phyloP scores from a whole-genome alignment of 768 basidiomycete genomes.

The Suillus hirtellus region DNA sequence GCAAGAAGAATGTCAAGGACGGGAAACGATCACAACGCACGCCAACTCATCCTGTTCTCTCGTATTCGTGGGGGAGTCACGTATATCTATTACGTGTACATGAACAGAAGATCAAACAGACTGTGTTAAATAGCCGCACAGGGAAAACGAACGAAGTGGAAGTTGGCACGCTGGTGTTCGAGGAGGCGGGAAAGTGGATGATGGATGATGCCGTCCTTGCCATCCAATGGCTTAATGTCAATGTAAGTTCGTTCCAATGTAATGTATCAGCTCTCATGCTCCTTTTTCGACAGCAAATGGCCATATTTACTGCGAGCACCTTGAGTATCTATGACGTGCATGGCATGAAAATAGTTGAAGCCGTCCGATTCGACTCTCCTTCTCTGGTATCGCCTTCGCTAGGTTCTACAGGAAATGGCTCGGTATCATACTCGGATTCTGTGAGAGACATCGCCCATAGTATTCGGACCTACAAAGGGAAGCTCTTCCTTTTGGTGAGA shows the following conservation, averaged over 20 bases:
- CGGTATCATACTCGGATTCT: constrained; percentile 49
- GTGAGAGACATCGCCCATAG: constrained; percentile 64
- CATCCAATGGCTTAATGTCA: constrained; percentile 84
- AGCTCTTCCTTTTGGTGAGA: constrained; percentile 85
- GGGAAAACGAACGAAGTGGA: constrained; percentile 62
- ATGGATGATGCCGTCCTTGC: constrained; percentile 65
- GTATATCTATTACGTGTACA: constrained; percentile 67
- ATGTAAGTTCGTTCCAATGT: constrained; percentile 60
- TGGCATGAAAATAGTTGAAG: constrained; percentile 59
- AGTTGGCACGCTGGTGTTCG: constrained; percentile 64
- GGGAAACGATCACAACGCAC: constrained; percentile 18
- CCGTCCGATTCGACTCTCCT: constrained; percentile 55
- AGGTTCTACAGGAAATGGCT: constrained; percentile 45
- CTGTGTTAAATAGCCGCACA: constrained; percentile 51
- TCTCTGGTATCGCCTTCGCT: constrained; percentile 57
- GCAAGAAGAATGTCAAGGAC: constrained; percentile 20
- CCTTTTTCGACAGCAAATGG: constrained; percentile 56
- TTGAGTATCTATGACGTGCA: constrained; percentile 74
- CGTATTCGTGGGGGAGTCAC: constrained; percentile 80
- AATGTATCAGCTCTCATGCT: constrained; percentile 4
- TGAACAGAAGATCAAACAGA: constrained; percentile 56
- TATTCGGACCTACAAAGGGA: constrained; percentile 82
- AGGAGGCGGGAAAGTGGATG: constrained; percentile 59
- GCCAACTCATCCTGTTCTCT: constrained; percentile 62
- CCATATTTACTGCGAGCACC: constrained; percentile 54